phyloP scores from a whole-genome alignment of 129 eudicot genomes.

The Oenanthe sinensis region DNA sequence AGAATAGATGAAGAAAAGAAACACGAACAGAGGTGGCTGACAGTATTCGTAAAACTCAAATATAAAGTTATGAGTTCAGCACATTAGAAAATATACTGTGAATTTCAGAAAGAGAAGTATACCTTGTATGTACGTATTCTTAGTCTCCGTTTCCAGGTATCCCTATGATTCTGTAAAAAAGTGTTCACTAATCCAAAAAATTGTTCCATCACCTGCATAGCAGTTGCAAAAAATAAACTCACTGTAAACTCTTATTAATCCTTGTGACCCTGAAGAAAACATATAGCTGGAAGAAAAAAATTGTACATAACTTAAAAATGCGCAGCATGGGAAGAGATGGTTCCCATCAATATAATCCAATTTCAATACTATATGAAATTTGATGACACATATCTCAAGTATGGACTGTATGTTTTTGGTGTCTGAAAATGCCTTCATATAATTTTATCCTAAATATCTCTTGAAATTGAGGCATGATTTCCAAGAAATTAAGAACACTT shows the following conservation, averaged over 20 bases:
- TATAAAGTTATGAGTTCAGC: neutral
- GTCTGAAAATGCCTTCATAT: neutral
- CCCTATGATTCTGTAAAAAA: slow-evolving; percentile 82
- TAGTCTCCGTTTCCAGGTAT: slow-evolving; percentile 85
- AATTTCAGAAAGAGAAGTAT: neutral
- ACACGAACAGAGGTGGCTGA: neutral
- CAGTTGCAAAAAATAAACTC: neutral
- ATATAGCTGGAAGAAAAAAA: neutral
- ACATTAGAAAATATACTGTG: neutral
- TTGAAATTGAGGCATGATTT: neutral
- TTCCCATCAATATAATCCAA: neutral
- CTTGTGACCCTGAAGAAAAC: neutral
- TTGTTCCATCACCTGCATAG: slow-evolving; percentile 95
- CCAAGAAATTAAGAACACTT: neutral
- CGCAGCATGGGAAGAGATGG: neutral
- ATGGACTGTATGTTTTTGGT: neutral
- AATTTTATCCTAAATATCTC: neutral
- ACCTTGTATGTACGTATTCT: slow-evolving; percentile 94
- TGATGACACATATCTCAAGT: neutral
- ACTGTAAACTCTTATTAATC: neutral
- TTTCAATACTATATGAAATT: neutral
- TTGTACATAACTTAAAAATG: neutral
- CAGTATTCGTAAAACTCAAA: neutral
- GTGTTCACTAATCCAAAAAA: slow-evolving; percentile 93
- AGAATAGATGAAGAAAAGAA: neutral